Evolutionary conservation across 371 early-diverging fungal genomes (phyloP).

Genomic region (Mucor irregularis): DNA sequence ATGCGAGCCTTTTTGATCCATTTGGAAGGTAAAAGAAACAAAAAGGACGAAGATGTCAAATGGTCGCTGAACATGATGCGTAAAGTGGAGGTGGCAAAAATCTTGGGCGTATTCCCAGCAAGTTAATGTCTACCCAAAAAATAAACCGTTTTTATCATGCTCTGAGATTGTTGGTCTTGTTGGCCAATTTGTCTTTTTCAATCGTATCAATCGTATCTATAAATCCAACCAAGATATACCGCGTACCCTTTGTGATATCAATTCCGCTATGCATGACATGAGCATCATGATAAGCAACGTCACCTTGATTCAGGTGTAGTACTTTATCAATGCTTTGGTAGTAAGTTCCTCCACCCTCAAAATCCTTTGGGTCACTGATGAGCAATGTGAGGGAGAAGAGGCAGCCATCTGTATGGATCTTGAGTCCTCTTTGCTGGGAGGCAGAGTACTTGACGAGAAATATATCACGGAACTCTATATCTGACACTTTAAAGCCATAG

Average conservation of each 20-base stretch:
- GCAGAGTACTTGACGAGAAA: constrained; percentile 56
- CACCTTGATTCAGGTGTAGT: constrained; percentile 44
- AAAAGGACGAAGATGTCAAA: constrained; percentile 26
- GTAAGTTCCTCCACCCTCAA: constrained; percentile 62
- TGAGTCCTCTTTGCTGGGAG: constrained; percentile 46
- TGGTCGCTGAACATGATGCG: constrained; percentile 15
- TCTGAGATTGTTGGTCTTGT: constrained; percentile 1
- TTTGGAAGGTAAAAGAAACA: constrained; percentile 20
- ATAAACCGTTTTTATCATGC: not conserved
- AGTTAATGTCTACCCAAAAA: not conserved
- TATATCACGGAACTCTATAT: constrained; percentile 57
- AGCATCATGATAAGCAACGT: constrained; percentile 55
- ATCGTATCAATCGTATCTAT: constrained; percentile 56
- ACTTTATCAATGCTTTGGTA: constrained; percentile 36
- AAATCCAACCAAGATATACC: constrained; percentile 59
- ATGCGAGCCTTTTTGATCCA: constrained; percentile 8
- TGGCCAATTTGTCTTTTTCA: constrained; percentile 24
- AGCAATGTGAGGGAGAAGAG: constrained; percentile 59
- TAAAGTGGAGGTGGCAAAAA: constrained; percentile 10
- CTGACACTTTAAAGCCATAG: constrained; percentile 38
- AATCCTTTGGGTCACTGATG: constrained; percentile 51
- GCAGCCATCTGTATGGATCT: constrained; percentile 62
- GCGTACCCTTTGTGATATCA: constrained; percentile 44
- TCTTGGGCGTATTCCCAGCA: not conserved
- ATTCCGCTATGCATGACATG: constrained; percentile 50